Percentiles rank a stretch among this genome's conserved stretches.
Evolutionary conservation across 495 filamentous ascomycete species (phyloP).

Genomic region (Neurospora sp.): DNA sequence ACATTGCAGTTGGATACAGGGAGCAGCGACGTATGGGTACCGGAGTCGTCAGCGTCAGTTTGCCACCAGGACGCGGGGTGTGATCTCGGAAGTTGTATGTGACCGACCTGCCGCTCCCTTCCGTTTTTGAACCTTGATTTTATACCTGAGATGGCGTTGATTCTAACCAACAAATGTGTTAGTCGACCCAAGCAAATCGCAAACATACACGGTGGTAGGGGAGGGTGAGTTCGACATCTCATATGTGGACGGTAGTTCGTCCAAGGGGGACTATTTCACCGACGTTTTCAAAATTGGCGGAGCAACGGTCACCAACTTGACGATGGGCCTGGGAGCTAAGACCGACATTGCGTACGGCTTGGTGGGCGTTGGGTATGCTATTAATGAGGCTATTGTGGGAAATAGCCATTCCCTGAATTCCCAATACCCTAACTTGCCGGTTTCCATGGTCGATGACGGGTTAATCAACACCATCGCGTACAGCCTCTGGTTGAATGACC

Average conservation of each 20-base stretch:
- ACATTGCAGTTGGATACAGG: constrained; percentile 71
- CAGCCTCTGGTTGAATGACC: constrained; percentile 81
- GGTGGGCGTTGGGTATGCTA: constrained; percentile 75
- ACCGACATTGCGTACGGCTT: constrained; percentile 69
- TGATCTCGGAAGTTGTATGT: constrained; percentile 38
- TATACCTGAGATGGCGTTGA: not conserved
- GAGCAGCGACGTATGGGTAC: constrained; percentile 86
- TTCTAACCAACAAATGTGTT: constrained; percentile 15
- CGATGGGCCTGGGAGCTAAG: constrained; percentile 72
- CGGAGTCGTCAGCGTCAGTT: constrained; percentile 47
- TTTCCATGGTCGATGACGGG: constrained; percentile 60
- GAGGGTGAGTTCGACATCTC: constrained; percentile 67
- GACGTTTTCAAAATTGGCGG: constrained; percentile 70
- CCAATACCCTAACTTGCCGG: constrained; percentile 70
- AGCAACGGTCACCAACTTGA: constrained; percentile 52
- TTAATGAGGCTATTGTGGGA: constrained; percentile 65
- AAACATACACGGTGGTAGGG: constrained; percentile 55
- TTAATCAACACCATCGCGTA: constrained; percentile 77
- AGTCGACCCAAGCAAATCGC: constrained; percentile 55
- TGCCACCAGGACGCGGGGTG: constrained; percentile 40
- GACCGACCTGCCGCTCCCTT: not conserved
- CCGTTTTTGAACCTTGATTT: not conserved
- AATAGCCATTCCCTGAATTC: constrained; percentile 21
- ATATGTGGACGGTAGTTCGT: constrained; percentile 74
- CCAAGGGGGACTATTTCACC: constrained; percentile 69